Conservation (phyloP, 768 basidiomycete genomes). For the Pulveroboletus sp. region DNA sequence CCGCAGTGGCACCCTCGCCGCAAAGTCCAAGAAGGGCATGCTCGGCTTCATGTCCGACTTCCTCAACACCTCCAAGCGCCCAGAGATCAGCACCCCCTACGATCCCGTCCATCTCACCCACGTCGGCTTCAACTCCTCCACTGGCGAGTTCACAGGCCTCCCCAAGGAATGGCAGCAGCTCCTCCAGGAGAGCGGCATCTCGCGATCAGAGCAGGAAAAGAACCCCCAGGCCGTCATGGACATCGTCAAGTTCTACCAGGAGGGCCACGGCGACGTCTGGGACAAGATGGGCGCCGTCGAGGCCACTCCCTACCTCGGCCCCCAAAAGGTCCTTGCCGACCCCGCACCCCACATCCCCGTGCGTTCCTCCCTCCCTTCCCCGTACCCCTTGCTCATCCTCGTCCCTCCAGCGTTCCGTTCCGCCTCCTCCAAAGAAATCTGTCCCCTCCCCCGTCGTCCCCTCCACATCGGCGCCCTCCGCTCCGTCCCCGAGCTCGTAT, state of each 20-base stretch:
- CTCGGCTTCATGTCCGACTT: slow-evolving; percentile 65
- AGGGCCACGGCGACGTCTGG: slow-evolving; percentile 77
- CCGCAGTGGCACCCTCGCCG: slow-evolving; percentile 40
- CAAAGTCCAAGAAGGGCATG: slow-evolving; percentile 60
- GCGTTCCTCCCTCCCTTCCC: slow-evolving; percentile 20
- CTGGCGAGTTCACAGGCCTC: slow-evolving; percentile 95
- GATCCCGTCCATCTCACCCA: slow-evolving; percentile 99
- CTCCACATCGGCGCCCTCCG: slow-evolving; percentile 29
- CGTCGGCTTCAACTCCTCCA: slow-evolving; percentile 98
- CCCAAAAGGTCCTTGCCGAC: slow-evolving; percentile 36
- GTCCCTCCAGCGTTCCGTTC: slow-evolving; percentile 34
- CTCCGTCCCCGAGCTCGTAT: slow-evolving; percentile 46
- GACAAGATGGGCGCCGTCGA: slow-evolving; percentile 74
- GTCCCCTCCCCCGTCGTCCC: slow-evolving; percentile 25
- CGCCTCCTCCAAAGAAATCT: slow-evolving; percentile 42
- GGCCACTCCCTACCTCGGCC: slow-evolving; percentile 16
- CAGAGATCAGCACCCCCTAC: slow-evolving; percentile 95
- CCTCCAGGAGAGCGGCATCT: slow-evolving; percentile 93
- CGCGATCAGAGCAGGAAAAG: slow-evolving; percentile 90
- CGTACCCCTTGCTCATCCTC: neutral
- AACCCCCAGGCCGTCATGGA: slow-evolving; percentile 98
- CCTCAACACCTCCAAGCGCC: slow-evolving; percentile 69
- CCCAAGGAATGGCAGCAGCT: slow-evolving; percentile 99
- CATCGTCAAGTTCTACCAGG: slow-evolving; percentile 98
- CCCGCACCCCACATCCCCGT: slow-evolving; percentile 57